Percentiles rank a stretch among this genome's conserved stretches.
Conservation (phyloP, 768 basidiomycete species). For the Macrolepiota fuliginosa region DNA sequence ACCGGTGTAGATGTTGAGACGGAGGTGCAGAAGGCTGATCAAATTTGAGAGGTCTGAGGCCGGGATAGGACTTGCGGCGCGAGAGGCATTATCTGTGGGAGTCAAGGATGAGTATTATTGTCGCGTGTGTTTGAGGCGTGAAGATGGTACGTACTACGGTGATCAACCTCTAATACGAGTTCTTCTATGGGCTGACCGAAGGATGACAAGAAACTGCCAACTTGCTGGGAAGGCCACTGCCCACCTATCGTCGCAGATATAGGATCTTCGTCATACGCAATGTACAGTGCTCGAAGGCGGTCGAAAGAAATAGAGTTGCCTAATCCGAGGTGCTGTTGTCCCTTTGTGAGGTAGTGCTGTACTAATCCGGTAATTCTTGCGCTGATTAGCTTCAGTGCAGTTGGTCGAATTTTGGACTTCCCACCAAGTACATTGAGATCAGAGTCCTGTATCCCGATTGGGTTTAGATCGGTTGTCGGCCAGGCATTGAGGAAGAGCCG, state of each 20-base stretch:
- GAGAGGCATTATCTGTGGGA: not conserved
- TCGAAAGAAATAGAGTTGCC: not conserved
- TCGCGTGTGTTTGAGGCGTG: not conserved
- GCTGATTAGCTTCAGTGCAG: not conserved
- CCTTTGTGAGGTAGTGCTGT: not conserved
- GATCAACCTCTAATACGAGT: constrained; percentile 3
- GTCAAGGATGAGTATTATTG: not conserved
- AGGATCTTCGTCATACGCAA: constrained; percentile 5
- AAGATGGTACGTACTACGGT: not conserved
- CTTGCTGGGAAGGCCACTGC: not conserved
- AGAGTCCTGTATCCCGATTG: not conserved
- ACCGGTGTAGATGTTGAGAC: not conserved
- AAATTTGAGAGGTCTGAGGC: not conserved
- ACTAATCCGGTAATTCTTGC: not conserved
- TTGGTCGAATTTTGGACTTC: not conserved
- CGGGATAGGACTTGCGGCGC: not conserved
- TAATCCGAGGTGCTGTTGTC: not conserved
- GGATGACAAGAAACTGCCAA: not conserved
- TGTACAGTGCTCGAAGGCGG: not conserved
- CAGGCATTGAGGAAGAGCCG: not conserved
- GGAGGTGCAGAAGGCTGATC: not conserved
- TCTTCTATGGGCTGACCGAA: not conserved
- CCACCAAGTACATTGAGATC: not conserved
- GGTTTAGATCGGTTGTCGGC: not conserved
- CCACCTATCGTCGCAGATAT: not conserved